Evolutionary conservation across 129 eudicot genomes (phyloP).

Genomic region (Cynara cardunculus): DNA sequence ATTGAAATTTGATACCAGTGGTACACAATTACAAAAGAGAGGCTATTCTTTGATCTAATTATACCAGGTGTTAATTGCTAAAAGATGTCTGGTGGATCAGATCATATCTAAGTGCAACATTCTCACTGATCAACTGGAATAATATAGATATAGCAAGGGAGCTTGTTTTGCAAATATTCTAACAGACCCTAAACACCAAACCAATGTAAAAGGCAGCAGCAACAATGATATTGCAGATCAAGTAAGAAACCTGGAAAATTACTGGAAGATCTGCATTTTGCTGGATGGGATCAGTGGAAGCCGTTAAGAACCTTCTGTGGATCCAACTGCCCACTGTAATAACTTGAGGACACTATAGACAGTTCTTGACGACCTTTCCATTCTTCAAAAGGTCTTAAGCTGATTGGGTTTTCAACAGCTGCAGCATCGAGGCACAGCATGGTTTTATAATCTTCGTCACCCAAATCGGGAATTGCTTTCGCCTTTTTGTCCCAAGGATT

Average conservation of each 20-base stretch:
- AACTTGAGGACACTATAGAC: conserved; percentile 82
- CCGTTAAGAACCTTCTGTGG: conserved; percentile 73
- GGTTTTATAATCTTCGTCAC: conserved; percentile 79
- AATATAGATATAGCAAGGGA: conserved; percentile 21
- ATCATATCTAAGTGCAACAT: conserved; percentile 31
- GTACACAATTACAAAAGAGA: conserved; percentile 12
- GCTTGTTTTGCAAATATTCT: conserved; percentile 18
- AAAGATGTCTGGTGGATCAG: conserved; percentile 15
- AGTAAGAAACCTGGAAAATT: conserved; percentile 30
- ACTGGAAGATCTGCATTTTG: conserved; percentile 18
- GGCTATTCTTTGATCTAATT: conserved; percentile 19
- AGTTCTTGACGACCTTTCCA: conserved; percentile 94
- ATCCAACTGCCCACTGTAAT: conserved; percentile 90
- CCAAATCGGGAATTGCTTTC: conserved; percentile 76
- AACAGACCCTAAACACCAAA: conserved; percentile 32
- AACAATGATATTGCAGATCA: conserved; percentile 32
- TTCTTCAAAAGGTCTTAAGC: conserved; percentile 79
- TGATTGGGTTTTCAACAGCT: conserved; percentile 72
- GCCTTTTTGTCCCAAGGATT: conserved; percentile 98
- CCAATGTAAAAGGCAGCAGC: conserved; percentile 33
- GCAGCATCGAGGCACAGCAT: conserved; percentile 94
- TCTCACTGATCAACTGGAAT: conserved; percentile 34
- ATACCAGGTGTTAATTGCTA: conserved; percentile 24
- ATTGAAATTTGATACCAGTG: conserved; percentile 9
- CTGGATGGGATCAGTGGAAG: conserved; percentile 31